Percentiles rank a stretch among this genome's conserved stretches.
Evolutionary conservation across 164 flowering plant genomes (phyloP).

Genomic region (Kingdonia uniflora): DNA sequence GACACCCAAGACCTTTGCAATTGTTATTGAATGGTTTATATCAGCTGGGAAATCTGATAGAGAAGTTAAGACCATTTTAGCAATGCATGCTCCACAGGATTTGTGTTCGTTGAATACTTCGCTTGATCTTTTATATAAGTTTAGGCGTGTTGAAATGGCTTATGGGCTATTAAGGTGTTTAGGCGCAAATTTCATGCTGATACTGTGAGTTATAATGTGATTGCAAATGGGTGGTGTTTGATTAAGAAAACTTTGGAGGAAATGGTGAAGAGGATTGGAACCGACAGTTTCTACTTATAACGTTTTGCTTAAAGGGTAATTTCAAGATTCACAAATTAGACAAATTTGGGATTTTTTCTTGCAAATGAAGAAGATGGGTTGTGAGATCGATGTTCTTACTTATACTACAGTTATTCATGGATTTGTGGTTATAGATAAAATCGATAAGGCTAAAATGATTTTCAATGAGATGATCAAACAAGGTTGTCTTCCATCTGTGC

Average conservation of each 20-base stretch:
- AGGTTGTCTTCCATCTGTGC: slow-evolving; percentile 77
- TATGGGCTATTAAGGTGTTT: slow-evolving; percentile 42
- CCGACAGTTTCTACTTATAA: slow-evolving; percentile 62
- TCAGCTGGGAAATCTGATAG: slow-evolving; percentile 63
- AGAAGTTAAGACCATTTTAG: slow-evolving; percentile 60
- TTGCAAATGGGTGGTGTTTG: slow-evolving; percentile 87
- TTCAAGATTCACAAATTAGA: slow-evolving; percentile 54
- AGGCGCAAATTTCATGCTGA: slow-evolving; percentile 55
- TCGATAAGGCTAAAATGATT: slow-evolving; percentile 50
- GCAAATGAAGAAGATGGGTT: slow-evolving; percentile 74
- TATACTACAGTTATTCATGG: slow-evolving; percentile 90
- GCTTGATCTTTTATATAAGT: slow-evolving; percentile 65
- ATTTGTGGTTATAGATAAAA: slow-evolving; percentile 63
- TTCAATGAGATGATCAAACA: slow-evolving; percentile 53
- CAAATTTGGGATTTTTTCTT: slow-evolving; percentile 74
- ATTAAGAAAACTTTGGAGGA: slow-evolving; percentile 61
- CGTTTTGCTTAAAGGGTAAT: slow-evolving; percentile 69
- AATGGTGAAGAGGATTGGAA: slow-evolving; percentile 65
- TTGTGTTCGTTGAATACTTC: slow-evolving; percentile 63
- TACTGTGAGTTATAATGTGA: slow-evolving; percentile 55
- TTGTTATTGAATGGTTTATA: slow-evolving; percentile 52
- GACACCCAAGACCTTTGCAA: slow-evolving; percentile 56
- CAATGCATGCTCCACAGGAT: slow-evolving; percentile 62
- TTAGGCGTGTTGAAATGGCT: slow-evolving; percentile 62
- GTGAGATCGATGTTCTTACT: slow-evolving; percentile 69